phyloP scores from a whole-genome alignment of 2,329 filamentous ascomycete species.

The Chaetomiaceae sp. region DNA sequence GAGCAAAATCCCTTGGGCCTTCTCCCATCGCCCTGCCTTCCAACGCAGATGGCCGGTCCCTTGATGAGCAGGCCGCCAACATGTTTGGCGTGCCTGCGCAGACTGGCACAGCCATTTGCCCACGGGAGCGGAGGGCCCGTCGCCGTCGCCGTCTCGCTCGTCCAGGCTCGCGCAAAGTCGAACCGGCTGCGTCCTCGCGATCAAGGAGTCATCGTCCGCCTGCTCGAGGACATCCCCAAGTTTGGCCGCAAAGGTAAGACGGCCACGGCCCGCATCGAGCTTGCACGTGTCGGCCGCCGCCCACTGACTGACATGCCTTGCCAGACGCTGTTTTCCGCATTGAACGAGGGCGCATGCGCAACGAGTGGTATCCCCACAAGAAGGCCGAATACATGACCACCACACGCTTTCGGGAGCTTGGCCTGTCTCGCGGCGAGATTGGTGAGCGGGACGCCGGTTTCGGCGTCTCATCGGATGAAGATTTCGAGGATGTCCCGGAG shows the following conservation, averaged over 20 bases:
- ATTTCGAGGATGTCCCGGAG: not conserved
- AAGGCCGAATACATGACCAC: slow-evolving; percentile 34
- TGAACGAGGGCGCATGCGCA: slow-evolving; percentile 33
- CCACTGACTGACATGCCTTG: slow-evolving; percentile 2
- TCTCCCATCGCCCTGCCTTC: not conserved
- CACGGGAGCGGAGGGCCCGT: slow-evolving; percentile 13
- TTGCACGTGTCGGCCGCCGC: too few species aligned
- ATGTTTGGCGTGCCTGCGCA: slow-evolving; percentile 26
- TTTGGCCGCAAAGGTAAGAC: slow-evolving; percentile 35
- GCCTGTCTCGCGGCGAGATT: slow-evolving; percentile 25
- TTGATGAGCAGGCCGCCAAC: slow-evolving; percentile 21
- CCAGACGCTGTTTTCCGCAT: slow-evolving; percentile 30
- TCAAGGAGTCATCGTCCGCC: slow-evolving; percentile 38
- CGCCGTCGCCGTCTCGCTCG: slow-evolving; percentile 23
- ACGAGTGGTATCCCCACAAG: slow-evolving; percentile 30
- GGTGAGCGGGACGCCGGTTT: slow-evolving; percentile 29
- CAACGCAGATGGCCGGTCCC: slow-evolving; percentile 22
- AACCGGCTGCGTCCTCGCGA: slow-evolving; percentile 32
- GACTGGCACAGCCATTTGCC: slow-evolving; percentile 19
- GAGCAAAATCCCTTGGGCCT: not conserved
- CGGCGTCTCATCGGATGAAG: slow-evolving; percentile 9
- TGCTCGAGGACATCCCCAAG: slow-evolving; percentile 35
- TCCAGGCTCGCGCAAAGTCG: slow-evolving; percentile 34
- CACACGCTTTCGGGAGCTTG: slow-evolving; percentile 27
- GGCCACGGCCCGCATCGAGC: not conserved